Conservation (phyloP, 371 early-diverging fungal genomes). For the Mucor mucedo region DNA sequence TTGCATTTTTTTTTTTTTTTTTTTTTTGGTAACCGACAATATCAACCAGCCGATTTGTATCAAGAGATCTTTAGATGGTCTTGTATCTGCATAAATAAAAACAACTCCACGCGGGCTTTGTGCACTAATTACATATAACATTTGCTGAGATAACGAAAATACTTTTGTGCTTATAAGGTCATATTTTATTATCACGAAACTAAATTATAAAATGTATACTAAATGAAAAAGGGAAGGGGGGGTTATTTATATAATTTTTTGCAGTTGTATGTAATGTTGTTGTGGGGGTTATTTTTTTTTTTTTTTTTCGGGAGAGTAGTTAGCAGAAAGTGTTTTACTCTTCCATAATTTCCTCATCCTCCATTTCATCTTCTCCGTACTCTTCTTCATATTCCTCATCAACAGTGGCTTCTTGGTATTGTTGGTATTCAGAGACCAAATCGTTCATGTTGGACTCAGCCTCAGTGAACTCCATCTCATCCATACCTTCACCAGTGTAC, state of each 20-base stretch:
- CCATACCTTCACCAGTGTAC: constrained; percentile 98
- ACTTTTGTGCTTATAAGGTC: too few relatives aligned
- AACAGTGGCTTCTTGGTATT: constrained; percentile 92
- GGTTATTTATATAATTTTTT: constrained; percentile 6
- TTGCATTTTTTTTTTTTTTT: too few relatives aligned
- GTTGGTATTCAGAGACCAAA: constrained; percentile 96
- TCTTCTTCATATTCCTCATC: constrained; percentile 65
- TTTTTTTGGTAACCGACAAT: too few relatives aligned
- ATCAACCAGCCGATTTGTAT: too few relatives aligned
- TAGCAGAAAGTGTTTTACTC: constrained; percentile 11
- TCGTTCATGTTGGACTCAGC: constrained; percentile 95
- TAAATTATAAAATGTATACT: constrained; percentile 4
- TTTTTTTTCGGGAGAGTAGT: background rate
- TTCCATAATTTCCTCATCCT: constrained; percentile 56
- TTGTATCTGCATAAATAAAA: too few relatives aligned
- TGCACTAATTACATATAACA: too few relatives aligned
- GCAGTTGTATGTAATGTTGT: constrained; percentile 1
- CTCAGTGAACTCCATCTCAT: constrained; percentile 97
- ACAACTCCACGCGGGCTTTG: too few relatives aligned
- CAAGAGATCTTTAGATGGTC: too few relatives aligned
- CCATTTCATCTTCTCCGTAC: constrained; percentile 25
- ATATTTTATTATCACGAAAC: background rate
- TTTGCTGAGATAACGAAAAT: too few relatives aligned
- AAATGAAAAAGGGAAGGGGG: background rate
- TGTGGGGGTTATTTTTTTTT: background rate